Base-by-base conservation (phyloP, 2,329 filamentous ascomycete species). In the Fusarium proliferatum region DNA sequence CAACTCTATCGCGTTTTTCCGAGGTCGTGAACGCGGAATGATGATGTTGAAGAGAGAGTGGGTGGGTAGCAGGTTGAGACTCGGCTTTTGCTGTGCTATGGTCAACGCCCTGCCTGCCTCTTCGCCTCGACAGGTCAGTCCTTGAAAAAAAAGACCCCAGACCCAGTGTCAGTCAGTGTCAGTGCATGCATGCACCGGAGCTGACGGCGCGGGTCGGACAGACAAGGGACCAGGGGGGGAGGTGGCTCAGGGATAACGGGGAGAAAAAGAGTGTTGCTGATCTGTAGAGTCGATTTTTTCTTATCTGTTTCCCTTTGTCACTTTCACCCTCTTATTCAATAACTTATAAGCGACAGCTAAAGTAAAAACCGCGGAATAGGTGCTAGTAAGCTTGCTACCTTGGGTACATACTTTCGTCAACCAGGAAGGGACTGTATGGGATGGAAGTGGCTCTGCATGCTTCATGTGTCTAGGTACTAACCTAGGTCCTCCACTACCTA, bases 1-100 rank as follows among this genome's bases (percentile, higher is more conserved):
- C 76, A 70, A 72, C 75, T 65, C 38, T 65, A 77, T 81, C 79
- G 79, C 81, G 80, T 78, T 76, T 78, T 77, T 76, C 69, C 69
- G 56, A 61, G 72, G 55, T 74, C 64, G 70, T 74, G 65, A 77
- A 81, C 80, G 80, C 80, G 80, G 69, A 38, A 59, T 80, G 78
- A 73, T 71, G 59, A 73, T 77, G 72, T 68, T 64, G 66, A 65
- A 64, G 65, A 67, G 72, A 73, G 69, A 73, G 74, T 73, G 68
- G 74, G 71, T 77, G 73, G 74, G 66, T 69, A 69, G 67, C 65
- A 52, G 69, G 69, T 65, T 64, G 56, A 69, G 69, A 72, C 66
- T 61, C 67, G 67, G 65, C 67, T 69, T 69, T 69, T 69, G 56
- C 53, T 46, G 51, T 64, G 38, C 61, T 64, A 62, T 64, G 61